Conservation (phyloP, 148 eudicot species). For the Diospyros lotus region DNA sequence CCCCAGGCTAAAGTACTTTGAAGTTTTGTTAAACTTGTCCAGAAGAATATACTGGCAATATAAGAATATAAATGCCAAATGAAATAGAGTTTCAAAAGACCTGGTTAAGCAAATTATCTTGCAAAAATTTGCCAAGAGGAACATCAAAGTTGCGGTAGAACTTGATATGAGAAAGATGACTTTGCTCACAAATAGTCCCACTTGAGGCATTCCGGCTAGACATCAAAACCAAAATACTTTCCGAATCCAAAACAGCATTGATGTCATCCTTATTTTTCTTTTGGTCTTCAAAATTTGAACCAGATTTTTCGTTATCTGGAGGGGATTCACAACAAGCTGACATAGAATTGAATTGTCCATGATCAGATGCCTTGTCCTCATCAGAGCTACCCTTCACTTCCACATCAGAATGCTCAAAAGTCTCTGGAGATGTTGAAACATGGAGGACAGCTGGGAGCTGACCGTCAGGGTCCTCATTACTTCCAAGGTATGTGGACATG, state of each 20-base stretch:
- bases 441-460: conserved; percentile 22
- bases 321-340: conserved; percentile 9
- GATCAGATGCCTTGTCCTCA: conserved; percentile 31
- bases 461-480: conserved; percentile 25
- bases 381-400: conserved; percentile 28
- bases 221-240: conserved; percentile 87
- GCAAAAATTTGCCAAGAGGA: conserved; percentile 81
- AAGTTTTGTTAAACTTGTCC: no score
- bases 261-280: conserved; percentile 45
- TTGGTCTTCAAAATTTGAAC: conserved; percentile 40
- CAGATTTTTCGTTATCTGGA: conserved; percentile 24
- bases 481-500: conserved; percentile 33
- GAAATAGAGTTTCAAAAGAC: conserved; percentile 26
- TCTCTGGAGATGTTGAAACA: conserved; percentile 27
- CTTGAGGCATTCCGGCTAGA: conserved; percentile 68
- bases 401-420: conserved; percentile 20
- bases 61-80: neutral
- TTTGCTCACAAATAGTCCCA: conserved; percentile 82
- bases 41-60: no score
- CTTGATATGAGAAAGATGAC: conserved; percentile 86
- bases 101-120: conserved; percentile 80
- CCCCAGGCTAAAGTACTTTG: no score
- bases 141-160: conserved; percentile 86
- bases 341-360: conserved; percentile 16
- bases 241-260: conserved; percentile 65